Evolutionary conservation across 1,284 basidiomycete genomes (phyloP).

Genomic region (Ceratobasidium sp.): DNA sequence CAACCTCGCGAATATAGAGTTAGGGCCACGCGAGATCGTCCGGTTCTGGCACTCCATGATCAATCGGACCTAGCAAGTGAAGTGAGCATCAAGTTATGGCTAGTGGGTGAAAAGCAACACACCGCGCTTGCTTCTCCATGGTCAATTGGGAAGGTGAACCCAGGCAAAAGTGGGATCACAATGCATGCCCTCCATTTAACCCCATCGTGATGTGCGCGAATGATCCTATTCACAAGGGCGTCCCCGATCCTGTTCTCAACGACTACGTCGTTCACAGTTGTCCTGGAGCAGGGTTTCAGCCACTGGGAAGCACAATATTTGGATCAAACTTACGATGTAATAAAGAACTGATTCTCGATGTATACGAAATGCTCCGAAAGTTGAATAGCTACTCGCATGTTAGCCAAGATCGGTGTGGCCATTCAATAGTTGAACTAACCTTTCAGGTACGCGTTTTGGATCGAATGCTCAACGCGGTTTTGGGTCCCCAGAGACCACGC

Average conservation of each 20-base stretch:
- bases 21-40: slow-evolving; percentile 86
- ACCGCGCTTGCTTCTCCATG: slow-evolving; percentile 90
- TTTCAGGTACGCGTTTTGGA: slow-evolving; percentile 93
- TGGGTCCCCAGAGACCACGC: slow-evolving; percentile 96
- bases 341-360: slow-evolving; percentile 99
- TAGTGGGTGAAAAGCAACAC: slow-evolving; percentile 50
- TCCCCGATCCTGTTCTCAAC: slow-evolving; percentile 96
- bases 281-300: slow-evolving; percentile 58
- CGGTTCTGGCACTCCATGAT: slow-evolving; percentile 94
- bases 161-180: slow-evolving; percentile 90
- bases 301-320: background rate
- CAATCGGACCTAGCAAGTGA: slow-evolving; percentile 71
- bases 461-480: slow-evolving; percentile 86
- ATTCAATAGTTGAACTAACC: slow-evolving; percentile 58
- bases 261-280: slow-evolving; percentile 81
- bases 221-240: slow-evolving; percentile 89
- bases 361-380: slow-evolving; percentile 93
- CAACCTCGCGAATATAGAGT: slow-evolving; percentile 90
- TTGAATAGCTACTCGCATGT: slow-evolving; percentile 74
- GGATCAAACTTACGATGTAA: slow-evolving; percentile 70
- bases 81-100: slow-evolving; percentile 42
- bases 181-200: slow-evolving; percentile 93
- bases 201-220: slow-evolving; percentile 83
- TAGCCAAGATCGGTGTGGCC: background rate
- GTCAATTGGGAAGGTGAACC: slow-evolving; percentile 93